Evolutionary conservation across 2,329 filamentous ascomycete genomes (phyloP).

Genomic region (Coniochaeta prunicola): DNA sequence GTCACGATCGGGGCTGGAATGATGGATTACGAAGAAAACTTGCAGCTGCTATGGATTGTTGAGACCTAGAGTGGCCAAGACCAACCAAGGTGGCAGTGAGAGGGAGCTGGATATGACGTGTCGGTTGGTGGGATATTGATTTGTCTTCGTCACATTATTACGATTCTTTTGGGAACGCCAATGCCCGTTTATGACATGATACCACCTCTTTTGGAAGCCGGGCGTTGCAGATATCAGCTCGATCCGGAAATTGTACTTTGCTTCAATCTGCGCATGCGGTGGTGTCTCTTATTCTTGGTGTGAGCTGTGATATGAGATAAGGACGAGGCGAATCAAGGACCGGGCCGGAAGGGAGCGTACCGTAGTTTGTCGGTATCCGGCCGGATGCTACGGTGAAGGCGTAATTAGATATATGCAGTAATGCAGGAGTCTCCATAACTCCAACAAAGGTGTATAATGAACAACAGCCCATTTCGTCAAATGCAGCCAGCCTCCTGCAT

Average conservation of each 20-base stretch:
- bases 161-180: not conserved
- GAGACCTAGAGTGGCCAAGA: not conserved
- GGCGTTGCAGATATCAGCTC: not conserved
- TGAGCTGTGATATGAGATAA: not conserved
- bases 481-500: not conserved
- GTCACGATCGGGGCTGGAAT: not conserved
- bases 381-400: not conserved
- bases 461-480: not conserved
- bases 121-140: not conserved
- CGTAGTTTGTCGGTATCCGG: not conserved
- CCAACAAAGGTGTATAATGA: not conserved
- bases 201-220: not conserved
- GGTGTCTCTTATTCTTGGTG: not conserved
- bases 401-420: not conserved
- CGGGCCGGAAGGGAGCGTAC: not conserved
- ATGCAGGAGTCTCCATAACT: not conserved
- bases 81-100: not conserved
- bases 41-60: not conserved
- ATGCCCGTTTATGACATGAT: not conserved
- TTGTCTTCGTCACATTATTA: not conserved
- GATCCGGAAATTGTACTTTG: not conserved
- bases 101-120: not conserved
- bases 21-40: no score
- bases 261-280: not conserved
- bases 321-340: not conserved